These are phyloP conservation scores for Hypoxylon sp. DNA, from an alignment of 2,329 filamentous ascomycete species.

Conservation along the genomic window DNA sequence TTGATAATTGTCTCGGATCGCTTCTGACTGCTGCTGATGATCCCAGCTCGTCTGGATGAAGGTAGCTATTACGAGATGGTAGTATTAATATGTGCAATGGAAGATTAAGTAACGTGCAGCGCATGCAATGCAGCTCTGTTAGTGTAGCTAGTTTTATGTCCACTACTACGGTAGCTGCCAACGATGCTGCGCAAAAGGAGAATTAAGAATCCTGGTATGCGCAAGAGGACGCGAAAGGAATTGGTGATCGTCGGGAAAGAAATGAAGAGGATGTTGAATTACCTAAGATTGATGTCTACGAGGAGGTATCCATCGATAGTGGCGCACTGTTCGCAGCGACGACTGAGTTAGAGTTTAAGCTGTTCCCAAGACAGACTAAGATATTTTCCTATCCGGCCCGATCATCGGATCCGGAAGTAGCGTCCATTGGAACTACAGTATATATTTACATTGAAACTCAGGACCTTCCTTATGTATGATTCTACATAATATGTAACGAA, in stretches of 20 bases:
- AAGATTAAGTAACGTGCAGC: conserved; percentile 43
- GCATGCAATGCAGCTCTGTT: conserved; percentile 43
- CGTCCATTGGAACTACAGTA: background rate
- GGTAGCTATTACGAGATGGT: conserved; percentile 39
- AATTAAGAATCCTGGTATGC: conserved; percentile 4
- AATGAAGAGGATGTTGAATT: conserved; percentile 30
- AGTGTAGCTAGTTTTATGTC: conserved; percentile 24
- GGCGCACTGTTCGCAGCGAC: conserved; percentile 33
- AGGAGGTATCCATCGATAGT: conserved; percentile 5
- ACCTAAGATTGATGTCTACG: conserved; percentile 36
- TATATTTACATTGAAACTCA: too few species aligned
- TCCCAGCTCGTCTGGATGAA: conserved; percentile 34
- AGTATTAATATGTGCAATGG: conserved; percentile 43
- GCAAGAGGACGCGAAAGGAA: conserved; percentile 14
- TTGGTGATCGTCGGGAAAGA: conserved; percentile 24
- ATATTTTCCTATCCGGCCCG: conserved; percentile 37
- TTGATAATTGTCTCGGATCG: conserved; percentile 42
- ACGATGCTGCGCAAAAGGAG: conserved; percentile 17
- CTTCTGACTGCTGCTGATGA: conserved; percentile 34
- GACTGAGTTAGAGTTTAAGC: conserved; percentile 24
- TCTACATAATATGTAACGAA: background rate
- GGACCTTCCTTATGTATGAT: background rate
- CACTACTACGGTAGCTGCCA: conserved; percentile 20
- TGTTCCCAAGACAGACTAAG: conserved; percentile 19
- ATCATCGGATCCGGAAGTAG: conserved; percentile 41